Evolutionary conservation across 176 grass and related monocot species (phyloP), one percentile per base, ranked within the genome.

Genomic region (Musa troglodytarum): DNA sequence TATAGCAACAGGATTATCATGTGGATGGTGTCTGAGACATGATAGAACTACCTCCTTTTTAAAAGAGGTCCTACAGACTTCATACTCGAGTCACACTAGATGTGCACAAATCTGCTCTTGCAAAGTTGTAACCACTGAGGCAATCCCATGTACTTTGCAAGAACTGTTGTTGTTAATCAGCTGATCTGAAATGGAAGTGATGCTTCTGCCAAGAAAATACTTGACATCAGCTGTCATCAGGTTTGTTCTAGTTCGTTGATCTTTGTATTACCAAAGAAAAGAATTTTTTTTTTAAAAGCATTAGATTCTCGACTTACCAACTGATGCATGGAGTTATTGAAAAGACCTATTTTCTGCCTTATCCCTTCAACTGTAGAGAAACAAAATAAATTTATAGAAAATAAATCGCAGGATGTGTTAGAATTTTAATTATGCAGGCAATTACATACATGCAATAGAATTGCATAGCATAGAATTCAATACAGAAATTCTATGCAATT

Each of bases 131-230:
- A 99, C 74, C 71, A 69, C 53, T 11, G 69, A 84, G 16, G 69
- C 83, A 79, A 94, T 92, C 81, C 88, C 95, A 29, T 92, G 77
- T 71, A 94, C 53, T 94, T 92, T 86, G 54, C 73, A 76, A 54
- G 51, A 25, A 71, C 71, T 84, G 50, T 84, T 86, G 74, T 86
- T 88, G 54, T 81, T 83, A 21, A 22, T 49, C 20, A 83, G 53
- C 54, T 87, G 79, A 65, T 76, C 84, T 82, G 78, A 53, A 81
- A 87, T 87, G 76, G 69, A 29, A 71, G 83, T 89, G 24, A 69
- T 75, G 76, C 55, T 88, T 78, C 52, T 82, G 58, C 84, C 84
- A 82, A 86, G 15, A 58, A 91, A 50, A 56, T 43, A 61, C 81
- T 89, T 94, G n/a, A 92, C 51, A 73, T 83, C 85, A 89, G 69